These are phyloP conservation scores for Phialophora macrospora DNA, from an alignment of 2,329 filamentous ascomycete genomes.

Conservation along the genomic window DNA sequence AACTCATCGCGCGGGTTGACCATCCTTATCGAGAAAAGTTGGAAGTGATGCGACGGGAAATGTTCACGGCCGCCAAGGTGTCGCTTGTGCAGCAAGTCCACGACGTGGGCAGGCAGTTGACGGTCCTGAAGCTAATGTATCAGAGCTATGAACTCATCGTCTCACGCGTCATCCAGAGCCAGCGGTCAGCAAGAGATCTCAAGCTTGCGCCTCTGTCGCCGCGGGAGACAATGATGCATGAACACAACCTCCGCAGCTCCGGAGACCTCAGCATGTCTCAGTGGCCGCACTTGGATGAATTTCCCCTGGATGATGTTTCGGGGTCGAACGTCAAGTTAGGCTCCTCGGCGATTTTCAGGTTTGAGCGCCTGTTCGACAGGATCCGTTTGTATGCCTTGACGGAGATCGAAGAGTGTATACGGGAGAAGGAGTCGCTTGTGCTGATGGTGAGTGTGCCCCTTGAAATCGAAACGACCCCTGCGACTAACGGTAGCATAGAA, in stretches of 20 bases:
- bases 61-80: constrained; percentile 58
- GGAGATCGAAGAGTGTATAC: constrained; percentile 67
- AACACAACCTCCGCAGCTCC: background rate
- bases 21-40: constrained; percentile 56
- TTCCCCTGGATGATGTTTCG: constrained; percentile 20
- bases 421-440: constrained; percentile 72
- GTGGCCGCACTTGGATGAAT: constrained; percentile 13
- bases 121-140: constrained; percentile 66
- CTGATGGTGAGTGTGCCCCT: constrained; percentile 60
- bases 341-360: constrained; percentile 60
- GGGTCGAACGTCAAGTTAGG: constrained; percentile 46
- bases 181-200: constrained; percentile 41
- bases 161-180: constrained; percentile 62
- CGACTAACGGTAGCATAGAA: constrained; percentile 57
- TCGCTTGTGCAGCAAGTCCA: constrained; percentile 59
- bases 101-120: constrained; percentile 64
- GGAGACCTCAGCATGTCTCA: constrained; percentile 10
- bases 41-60: constrained; percentile 58
- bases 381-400: constrained; percentile 66
- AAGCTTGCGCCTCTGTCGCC: constrained; percentile 5
- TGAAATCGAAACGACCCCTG: background rate
- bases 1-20: constrained; percentile 63
- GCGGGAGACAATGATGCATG: constrained; percentile 1
- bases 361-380: constrained; percentile 64
- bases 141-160: constrained; percentile 66